Evolutionary conservation across 768 basidiomycete species (phyloP), one percentile per base, ranked within the genome.

Genomic region (Collybiopsis confluens): DNA sequence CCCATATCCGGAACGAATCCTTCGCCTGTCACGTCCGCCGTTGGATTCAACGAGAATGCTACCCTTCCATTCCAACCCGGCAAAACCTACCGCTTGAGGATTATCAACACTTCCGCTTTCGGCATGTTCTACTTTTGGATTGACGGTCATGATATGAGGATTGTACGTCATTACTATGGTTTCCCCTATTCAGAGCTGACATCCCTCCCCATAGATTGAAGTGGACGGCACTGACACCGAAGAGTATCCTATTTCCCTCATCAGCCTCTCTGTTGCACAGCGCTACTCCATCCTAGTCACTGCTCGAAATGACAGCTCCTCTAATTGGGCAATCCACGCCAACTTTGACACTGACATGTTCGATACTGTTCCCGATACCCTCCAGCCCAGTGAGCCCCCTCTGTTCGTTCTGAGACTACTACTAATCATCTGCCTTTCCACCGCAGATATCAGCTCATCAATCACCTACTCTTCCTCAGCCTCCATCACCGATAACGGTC

Each of bases 311-410:
- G 90, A 93, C 58, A 88, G 86, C 0, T 71, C 79, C 2, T 73
- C 80, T 20, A 97, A 99, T 74, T 98, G 86, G 85, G 83, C 81
- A 47, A 83, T 99, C 55, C 90, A 93, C 63, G 88, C 89, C 4
- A 90, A 94, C 73, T 91, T 98, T 82, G 91, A 95, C 64, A 80
- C 80, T 0, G 73, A 72, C 57, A 96, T 95, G 93, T 98, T 97
- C 67, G 96, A 98, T 66, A 73, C 59, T 13, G 64, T 94, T 13
- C 92, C 96, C 0, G 72, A 76, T 23, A 69, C 74, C 11, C 76
- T 98, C 23, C 80, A 86, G 58, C 79, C 89, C 1, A 97, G 90
- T 90, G 55, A 40, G 85, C 71, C 3, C 24, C 27, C 8, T 54
- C 27, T 24, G 36, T 33, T 16, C 30, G 7, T 18, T 21, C 15